Evolutionary conservation across 768 basidiomycete genomes (phyloP), one percentile per base, ranked within the genome.

Genomic region (Leccinum ochraceum): DNA sequence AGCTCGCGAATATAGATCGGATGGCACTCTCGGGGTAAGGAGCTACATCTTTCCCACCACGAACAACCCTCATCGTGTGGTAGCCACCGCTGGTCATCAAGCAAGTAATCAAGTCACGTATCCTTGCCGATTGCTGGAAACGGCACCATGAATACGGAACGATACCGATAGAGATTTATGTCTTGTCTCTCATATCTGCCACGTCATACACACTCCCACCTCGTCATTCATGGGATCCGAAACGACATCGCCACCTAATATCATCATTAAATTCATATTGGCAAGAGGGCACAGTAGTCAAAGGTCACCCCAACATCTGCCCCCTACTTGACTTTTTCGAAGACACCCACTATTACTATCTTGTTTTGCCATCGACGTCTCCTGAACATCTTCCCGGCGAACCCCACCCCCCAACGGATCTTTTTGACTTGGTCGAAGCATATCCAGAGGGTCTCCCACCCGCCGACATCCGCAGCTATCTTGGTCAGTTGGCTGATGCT

Each of bases 41-140:
- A 65, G 39, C 60, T 54, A 58, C 50, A 58, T 54, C 54, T 46
- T 62, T 66, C 53, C 56, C 46, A 8, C 28, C 22, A 32, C 28
- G 30, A 49, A 8, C 53, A 44, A 46, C 49, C 50, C 65, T 66
- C 53, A 64, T 60, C 52, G 10, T 56, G 32, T 42, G 34, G 58
- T 55, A 95, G 94, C 89, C 94, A 4, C 87, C 90, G 39, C 77
- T 97, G 61, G 89, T 99, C 67, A 94, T 99, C 76, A 99, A 99
- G 71, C 95, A 97, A 75, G 89, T 98, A 69, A 95, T 98, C 80
- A 98, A 98, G 76, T 95, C 93, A 52, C 91, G 97, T 55, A 99
- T 99, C 61, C 83, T 99, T 56, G 96, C 96, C 32, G 96, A 99
- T 77, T 98, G 96, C 75, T 99, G 97, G 97, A 98, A 98, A 79